These are phyloP conservation scores for Saccharomyces hybrid DNA, from an alignment of 1,139 yeast genomes.

Conservation along the genomic window DNA sequence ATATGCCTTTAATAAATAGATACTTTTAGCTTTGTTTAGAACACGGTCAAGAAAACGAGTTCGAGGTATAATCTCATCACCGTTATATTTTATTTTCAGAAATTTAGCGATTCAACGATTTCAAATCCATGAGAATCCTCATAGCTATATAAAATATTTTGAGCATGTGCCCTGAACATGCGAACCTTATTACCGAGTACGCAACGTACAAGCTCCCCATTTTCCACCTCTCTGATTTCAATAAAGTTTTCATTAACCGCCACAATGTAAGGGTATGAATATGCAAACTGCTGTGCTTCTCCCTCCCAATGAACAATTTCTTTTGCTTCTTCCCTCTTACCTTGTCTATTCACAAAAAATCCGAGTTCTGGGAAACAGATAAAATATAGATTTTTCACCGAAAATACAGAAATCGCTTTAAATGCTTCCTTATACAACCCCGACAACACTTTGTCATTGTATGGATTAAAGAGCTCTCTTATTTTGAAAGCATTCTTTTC, in stretches of 20 bases:
- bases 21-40: too few relatives aligned
- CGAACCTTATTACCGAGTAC: constrained; percentile 86
- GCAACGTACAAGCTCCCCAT: constrained; percentile 69
- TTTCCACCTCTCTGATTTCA: constrained; percentile 80
- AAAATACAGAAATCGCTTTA: neutral
- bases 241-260: constrained; percentile 82
- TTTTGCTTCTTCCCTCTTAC: constrained; percentile 85
- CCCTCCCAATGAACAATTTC: constrained; percentile 96
- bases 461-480: neutral
- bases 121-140: constrained; percentile 81
- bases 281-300: constrained; percentile 74
- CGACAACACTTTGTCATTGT: neutral
- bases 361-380: constrained; percentile 81
- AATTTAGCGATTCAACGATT: constrained; percentile 77
- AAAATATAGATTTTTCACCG: constrained; percentile 6
- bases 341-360: constrained; percentile 80
- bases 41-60: neutral
- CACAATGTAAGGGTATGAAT: constrained; percentile 79
- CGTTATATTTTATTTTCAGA: constrained; percentile 38
- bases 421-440: neutral
- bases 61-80: neutral
- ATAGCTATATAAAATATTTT: constrained; percentile 83
- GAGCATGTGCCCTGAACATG: constrained; percentile 74
- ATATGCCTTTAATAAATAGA: neutral
- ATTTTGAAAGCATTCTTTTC: neutral